Percentiles rank a stretch among this genome's conserved stretches.
These are phyloP conservation scores for Chalaropsis thielavioides DNA, from an alignment of 2,329 filamentous ascomycete species.

Conservation along the genomic window DNA sequence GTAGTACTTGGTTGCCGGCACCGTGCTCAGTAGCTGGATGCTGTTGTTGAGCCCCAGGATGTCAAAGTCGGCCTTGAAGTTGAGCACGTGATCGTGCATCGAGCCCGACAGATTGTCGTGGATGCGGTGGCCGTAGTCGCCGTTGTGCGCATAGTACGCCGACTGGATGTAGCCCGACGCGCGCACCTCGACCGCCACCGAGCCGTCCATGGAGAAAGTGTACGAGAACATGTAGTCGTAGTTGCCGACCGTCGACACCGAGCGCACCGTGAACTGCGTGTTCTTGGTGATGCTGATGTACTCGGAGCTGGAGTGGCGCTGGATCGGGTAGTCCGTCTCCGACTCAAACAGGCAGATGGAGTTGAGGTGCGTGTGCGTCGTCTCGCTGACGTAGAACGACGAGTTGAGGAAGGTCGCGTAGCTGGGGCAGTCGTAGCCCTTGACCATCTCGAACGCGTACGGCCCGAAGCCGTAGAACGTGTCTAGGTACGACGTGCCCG, in stretches of 20 bases:
- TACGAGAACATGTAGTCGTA: slow-evolving; percentile 31
- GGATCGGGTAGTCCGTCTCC: slow-evolving; percentile 26
- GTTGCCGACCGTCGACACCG: slow-evolving; percentile 27
- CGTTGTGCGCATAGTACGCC: slow-evolving; percentile 25
- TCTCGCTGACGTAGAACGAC: slow-evolving; percentile 24
- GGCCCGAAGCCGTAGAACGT: slow-evolving; percentile 27
- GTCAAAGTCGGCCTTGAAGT: slow-evolving; percentile 30
- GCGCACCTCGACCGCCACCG: slow-evolving; percentile 28
- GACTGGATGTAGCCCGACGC: slow-evolving; percentile 28
- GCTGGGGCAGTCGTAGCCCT: slow-evolving; percentile 31
- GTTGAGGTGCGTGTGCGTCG: slow-evolving; percentile 23
- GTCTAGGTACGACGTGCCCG: slow-evolving; percentile 31
- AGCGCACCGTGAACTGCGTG: slow-evolving; percentile 21
- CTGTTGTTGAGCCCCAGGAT: slow-evolving; percentile 26
- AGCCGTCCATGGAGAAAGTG: slow-evolving; percentile 26
- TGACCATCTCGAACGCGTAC: slow-evolving; percentile 26
- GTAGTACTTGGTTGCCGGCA: slow-evolving; percentile 24
- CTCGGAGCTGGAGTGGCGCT: slow-evolving; percentile 24
- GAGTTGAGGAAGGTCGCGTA: slow-evolving; percentile 27
- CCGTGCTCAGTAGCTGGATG: slow-evolving; percentile 25
- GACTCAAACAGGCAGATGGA: slow-evolving; percentile 29
- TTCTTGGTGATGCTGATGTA: slow-evolving; percentile 23
- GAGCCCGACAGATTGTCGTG: slow-evolving; percentile 25
- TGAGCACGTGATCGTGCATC: slow-evolving; percentile 29
- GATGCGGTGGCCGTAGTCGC: slow-evolving; percentile 26